phyloP scores from a whole-genome alignment of 345 rosid species.

The Cardamine chenopodiifolia region DNA sequence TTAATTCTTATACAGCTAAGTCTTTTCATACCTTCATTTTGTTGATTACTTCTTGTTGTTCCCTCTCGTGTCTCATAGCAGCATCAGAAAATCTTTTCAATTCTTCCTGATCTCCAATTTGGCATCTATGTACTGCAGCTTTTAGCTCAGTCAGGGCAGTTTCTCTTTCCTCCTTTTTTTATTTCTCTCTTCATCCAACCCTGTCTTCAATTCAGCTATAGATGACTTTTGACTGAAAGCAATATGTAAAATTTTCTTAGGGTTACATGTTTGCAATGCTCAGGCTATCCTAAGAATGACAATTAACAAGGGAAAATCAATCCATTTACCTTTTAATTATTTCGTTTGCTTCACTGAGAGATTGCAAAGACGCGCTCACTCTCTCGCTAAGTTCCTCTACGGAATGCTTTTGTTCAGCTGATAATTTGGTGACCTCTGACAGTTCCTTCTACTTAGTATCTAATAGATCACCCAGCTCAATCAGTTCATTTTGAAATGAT shows the following conservation, averaged over 20 bases:
- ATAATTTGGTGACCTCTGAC: constrained; percentile 56
- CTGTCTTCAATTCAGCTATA: constrained; percentile 69
- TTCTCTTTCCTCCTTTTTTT: constrained; percentile 85
- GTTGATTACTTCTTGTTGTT: constrained; percentile 77
- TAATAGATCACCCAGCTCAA: constrained; percentile 53
- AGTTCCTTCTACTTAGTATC: constrained; percentile 67
- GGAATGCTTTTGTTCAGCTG: constrained; percentile 76
- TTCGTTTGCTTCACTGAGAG: constrained; percentile 86
- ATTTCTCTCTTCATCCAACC: constrained; percentile 78
- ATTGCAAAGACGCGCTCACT: constrained; percentile 76
- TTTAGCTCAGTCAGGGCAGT: constrained; percentile 71
- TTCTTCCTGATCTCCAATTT: constrained; percentile 75
- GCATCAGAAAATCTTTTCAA: constrained; percentile 62
- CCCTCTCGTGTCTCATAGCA: constrained; percentile 66
- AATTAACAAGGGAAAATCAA: constrained; percentile 1
- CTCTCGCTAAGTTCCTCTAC: constrained; percentile 81
- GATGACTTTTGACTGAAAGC: constrained; percentile 79
- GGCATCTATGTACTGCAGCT: constrained; percentile 78
- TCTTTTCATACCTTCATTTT: constrained; percentile 72
- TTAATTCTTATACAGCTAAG: constrained; percentile 17
- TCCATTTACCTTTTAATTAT: constrained; percentile 65
- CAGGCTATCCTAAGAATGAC: constrained; percentile 11
- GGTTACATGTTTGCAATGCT: background rate
- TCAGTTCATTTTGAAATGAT: constrained; percentile 55
- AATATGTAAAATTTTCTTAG: constrained; percentile 11